These are phyloP conservation scores for Urochloa ruziziensis DNA, from an alignment of 176 grass and related monocot species.

Conservation along the genomic window DNA sequence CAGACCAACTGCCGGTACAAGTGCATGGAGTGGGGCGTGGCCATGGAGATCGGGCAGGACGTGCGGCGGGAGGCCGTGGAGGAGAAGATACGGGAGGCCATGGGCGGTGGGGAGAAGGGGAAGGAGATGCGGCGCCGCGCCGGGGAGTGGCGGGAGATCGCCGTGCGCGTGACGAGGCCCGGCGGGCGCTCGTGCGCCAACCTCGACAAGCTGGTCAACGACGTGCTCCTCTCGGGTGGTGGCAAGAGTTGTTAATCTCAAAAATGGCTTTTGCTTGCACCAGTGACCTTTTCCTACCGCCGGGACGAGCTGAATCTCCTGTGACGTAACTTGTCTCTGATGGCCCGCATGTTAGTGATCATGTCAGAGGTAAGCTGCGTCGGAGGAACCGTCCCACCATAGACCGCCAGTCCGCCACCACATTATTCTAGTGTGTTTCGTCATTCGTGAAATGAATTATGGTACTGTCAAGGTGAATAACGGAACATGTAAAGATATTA, in stretches of 20 bases:
- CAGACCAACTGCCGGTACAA: conserved; percentile 47
- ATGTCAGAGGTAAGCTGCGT: too few relatives aligned
- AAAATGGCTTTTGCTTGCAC: too few relatives aligned
- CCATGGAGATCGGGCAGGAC: conserved; percentile 46
- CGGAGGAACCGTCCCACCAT: too few relatives aligned
- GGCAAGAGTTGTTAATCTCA: not conserved
- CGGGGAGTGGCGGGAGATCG: conserved; percentile 32
- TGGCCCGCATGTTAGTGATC: too few relatives aligned
- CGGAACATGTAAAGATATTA: too few relatives aligned
- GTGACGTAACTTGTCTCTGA: too few relatives aligned
- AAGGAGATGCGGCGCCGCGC: conserved; percentile 35
- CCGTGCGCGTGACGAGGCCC: not conserved
- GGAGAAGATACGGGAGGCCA: conserved; percentile 40
- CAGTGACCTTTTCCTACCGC: too few relatives aligned
- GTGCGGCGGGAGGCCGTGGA: conserved; percentile 40
- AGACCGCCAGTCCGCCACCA: too few relatives aligned
- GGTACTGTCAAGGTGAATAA: too few relatives aligned
- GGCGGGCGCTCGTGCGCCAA: conserved; percentile 33
- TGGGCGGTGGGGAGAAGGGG: conserved; percentile 38
- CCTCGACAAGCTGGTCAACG: conserved; percentile 34
- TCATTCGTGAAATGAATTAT: too few relatives aligned
- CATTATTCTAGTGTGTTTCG: too few relatives aligned
- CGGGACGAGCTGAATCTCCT: too few relatives aligned
- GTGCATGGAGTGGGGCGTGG: conserved; percentile 45
- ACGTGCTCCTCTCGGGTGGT: conserved; percentile 36